These are phyloP conservation scores for Marchantia paleacea DNA, from an alignment of 225 moss, liverwort and hornwort species.

Conservation along the genomic window DNA sequence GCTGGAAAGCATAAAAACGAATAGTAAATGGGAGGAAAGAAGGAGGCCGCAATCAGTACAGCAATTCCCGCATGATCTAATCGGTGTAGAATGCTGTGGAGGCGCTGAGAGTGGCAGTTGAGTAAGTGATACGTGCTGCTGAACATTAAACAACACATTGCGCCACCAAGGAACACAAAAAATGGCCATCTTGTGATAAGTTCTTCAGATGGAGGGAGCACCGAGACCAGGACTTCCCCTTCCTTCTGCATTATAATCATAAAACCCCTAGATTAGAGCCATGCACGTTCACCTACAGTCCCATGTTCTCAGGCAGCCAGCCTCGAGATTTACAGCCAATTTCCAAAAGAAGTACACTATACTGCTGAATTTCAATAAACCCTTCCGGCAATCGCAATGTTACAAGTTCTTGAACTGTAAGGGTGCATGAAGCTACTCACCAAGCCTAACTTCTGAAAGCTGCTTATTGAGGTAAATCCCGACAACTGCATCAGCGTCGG, in stretches of 20 bases:
- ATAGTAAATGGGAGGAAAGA: conserved; percentile 90
- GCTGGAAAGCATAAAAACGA: conserved; percentile 71
- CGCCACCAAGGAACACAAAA: conserved; percentile 79
- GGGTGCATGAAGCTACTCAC: conserved; percentile 24
- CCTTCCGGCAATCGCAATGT: too few relatives aligned
- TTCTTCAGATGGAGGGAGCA: conserved; percentile 38
- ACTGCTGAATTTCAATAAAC: background rate
- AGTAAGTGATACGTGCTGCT: conserved; percentile 78
- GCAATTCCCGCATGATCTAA: conserved; percentile 86
- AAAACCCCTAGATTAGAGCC: background rate
- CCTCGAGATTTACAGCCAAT: background rate
- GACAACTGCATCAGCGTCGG: conserved; percentile 55
- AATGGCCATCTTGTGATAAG: conserved; percentile 79
- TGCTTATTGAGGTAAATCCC: conserved; percentile 36
- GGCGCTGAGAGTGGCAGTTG: conserved; percentile 59
- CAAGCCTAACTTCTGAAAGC: conserved; percentile 39
- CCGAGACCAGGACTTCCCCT: conserved; percentile 20
- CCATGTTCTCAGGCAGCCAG: too few relatives aligned
- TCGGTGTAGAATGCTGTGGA: conserved; percentile 59
- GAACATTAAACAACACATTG: conserved; percentile 84
- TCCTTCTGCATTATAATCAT: conserved; percentile 13
- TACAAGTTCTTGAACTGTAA: background rate
- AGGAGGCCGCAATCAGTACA: conserved; percentile 74
- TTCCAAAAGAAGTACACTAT: background rate
- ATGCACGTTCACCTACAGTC: background rate